Evolutionary conservation across 192 early-diverging fungal genomes (phyloP).

Genomic region (Coemansia javaensis): DNA sequence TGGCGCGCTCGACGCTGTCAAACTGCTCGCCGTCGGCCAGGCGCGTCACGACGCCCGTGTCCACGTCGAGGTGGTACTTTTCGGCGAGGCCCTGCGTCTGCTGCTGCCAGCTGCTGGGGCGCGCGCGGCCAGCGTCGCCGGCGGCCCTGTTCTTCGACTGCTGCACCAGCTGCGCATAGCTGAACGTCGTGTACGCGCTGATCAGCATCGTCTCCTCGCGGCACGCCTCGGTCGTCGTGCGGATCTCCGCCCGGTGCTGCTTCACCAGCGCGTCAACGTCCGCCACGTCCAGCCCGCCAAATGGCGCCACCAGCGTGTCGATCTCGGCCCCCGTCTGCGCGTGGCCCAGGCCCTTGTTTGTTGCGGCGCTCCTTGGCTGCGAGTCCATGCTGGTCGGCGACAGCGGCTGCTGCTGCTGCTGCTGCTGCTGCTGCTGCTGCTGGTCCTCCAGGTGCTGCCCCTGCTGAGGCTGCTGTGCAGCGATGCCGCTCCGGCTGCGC

Average conservation of each 20-base stretch:
- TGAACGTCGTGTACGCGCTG: constrained; percentile 37
- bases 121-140: neutral
- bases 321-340: constrained; percentile 1
- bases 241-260: constrained; percentile 62
- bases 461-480: constrained; percentile 9
- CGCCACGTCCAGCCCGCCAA: constrained; percentile 23
- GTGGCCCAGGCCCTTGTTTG: too few species aligned
- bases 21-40: constrained; percentile 32
- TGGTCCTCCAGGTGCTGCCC: constrained; percentile 6
- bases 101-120: constrained; percentile 36
- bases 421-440: constrained; percentile 4
- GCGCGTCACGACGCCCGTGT: constrained; percentile 27
- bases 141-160: constrained; percentile 19
- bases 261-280: constrained; percentile 60
- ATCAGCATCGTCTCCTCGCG: constrained; percentile 62
- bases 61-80: constrained; percentile 37
- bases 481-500: constrained; percentile 3
- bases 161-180: constrained; percentile 28
- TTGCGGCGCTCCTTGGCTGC: constrained; percentile 15
- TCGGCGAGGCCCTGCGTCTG: constrained; percentile 33
- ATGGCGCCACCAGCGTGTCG: constrained; percentile 3
- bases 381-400: constrained; percentile 10
- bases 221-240: constrained; percentile 56
- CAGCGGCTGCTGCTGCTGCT: constrained; percentile 14
- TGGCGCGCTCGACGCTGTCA: constrained; percentile 51